Percentiles rank a stretch among this genome's conserved stretches.
Evolutionary conservation across 2,329 filamentous ascomycete genomes (phyloP).

Genomic region (Fusarium drepaniforme): DNA sequence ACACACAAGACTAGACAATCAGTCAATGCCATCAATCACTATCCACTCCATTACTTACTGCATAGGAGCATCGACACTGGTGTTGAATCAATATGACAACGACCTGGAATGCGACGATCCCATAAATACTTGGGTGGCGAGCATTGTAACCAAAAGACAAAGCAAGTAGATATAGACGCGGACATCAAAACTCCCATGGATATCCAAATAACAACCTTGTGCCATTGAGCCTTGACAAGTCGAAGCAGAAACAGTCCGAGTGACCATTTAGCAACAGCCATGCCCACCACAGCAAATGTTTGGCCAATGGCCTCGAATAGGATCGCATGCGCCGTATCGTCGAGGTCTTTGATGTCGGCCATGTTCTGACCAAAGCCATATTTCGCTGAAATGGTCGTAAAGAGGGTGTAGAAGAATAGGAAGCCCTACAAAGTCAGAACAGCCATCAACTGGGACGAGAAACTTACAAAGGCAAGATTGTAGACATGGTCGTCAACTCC

Average conservation of each 20-base stretch:
- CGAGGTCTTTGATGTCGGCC: slow-evolving; percentile 31
- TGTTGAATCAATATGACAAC: slow-evolving; percentile 32
- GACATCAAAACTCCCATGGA: slow-evolving; percentile 40
- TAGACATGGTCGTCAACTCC: slow-evolving; percentile 53
- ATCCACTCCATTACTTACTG: slow-evolving; percentile 7
- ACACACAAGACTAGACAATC: slow-evolving; percentile 38
- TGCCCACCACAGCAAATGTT: slow-evolving; percentile 53
- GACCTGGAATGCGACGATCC: slow-evolving; percentile 29
- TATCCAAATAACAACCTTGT: slow-evolving; percentile 51
- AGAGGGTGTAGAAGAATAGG: slow-evolving; percentile 49
- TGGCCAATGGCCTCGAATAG: slow-evolving; percentile 50
- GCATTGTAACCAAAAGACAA: slow-evolving; percentile 35
- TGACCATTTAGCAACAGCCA: slow-evolving; percentile 54
- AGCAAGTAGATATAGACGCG: slow-evolving; percentile 28
- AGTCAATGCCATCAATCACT: background rate
- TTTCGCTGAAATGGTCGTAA: slow-evolving; percentile 45
- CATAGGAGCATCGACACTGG: slow-evolving; percentile 39
- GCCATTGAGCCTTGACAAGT: slow-evolving; percentile 49
- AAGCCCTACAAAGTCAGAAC: slow-evolving; percentile 25
- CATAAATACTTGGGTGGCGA: slow-evolving; percentile 36
- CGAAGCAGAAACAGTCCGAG: slow-evolving; percentile 55
- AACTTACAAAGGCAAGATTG: slow-evolving; percentile 35
- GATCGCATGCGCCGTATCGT: slow-evolving; percentile 41
- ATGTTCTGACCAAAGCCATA: slow-evolving; percentile 52
- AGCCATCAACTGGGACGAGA: background rate